A percentile compares a stretch with the other conserved stretches of the same genome.
phyloP scores from a whole-genome alignment of 306 rosid species.

The Gastrolobium villosum region DNA sequence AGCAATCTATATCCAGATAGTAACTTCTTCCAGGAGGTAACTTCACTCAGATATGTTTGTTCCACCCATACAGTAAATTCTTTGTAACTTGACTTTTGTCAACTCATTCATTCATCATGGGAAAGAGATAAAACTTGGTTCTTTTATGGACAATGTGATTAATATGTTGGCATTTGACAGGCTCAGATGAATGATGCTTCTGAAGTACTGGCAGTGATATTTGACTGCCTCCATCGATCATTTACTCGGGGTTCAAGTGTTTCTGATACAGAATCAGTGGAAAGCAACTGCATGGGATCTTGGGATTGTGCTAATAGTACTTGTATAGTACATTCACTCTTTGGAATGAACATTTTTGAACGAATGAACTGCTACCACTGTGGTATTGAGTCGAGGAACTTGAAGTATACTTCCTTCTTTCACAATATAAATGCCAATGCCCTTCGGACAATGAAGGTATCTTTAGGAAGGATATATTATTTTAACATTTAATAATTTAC shows the following conservation, averaged over 20 bases:
- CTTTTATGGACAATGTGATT: conserved; percentile 43
- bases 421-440: conserved; percentile 97
- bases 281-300: conserved; percentile 71
- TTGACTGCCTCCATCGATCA: conserved; percentile 91
- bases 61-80: background rate
- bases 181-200: conserved; percentile 99
- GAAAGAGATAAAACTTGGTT: conserved; percentile 9
- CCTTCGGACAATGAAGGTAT: conserved; percentile 92
- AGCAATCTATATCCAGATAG: conserved; percentile 93
- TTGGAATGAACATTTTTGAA: conserved; percentile 92
- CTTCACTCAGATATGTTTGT: conserved; percentile 15
- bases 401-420: conserved; percentile 94
- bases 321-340: conserved; percentile 92
- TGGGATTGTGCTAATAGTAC: conserved; percentile 84
- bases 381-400: conserved; percentile 82
- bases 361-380: conserved; percentile 90
- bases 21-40: conserved; percentile 95
- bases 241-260: conserved; percentile 67
- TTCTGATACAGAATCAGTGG: conserved; percentile 75
- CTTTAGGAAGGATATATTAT: conserved; percentile 10
- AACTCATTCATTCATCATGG: background rate
- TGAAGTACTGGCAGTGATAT: conserved; percentile 89
- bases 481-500: background rate
- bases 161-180: conserved; percentile 61
- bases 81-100: conserved; percentile 1